A percentile compares a stretch with the other conserved stretches of the same genome.
phyloP scores from a whole-genome alignment of 129 eudicot genomes.

The Chrysanthemum lavandulifolium region DNA sequence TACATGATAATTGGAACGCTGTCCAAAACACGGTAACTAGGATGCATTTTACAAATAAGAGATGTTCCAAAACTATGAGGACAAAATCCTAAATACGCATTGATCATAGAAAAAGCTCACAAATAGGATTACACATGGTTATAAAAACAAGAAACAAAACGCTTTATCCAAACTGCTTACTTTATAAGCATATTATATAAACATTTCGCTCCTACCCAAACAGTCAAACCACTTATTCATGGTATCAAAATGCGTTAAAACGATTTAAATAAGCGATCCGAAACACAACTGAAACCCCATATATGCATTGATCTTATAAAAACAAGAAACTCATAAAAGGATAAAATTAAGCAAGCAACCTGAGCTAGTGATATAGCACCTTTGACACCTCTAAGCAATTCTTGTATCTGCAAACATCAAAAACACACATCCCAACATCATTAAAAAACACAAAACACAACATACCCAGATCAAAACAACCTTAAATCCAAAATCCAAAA shows the following conservation, averaged over 20 bases:
- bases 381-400: constrained; percentile 66
- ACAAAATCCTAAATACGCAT: background rate
- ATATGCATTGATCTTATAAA: constrained; percentile 24
- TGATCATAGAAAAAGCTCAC: constrained; percentile 20
- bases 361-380: constrained; percentile 89
- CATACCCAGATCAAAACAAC: constrained; percentile 26
- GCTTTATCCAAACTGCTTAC: too few species aligned
- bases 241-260: too few species aligned
- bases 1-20: too few species aligned
- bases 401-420: constrained; percentile 69
- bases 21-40: too few species aligned
- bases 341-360: constrained; percentile 68
- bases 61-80: constrained; percentile 10
- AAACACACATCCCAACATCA: constrained; percentile 16
- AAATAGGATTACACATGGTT: background rate
- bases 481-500: constrained; percentile 17
- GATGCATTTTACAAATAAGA: constrained; percentile 1
- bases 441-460: constrained; percentile 4
- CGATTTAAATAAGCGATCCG: too few species aligned
- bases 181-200: too few species aligned
- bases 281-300: background rate
- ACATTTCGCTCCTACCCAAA: too few species aligned
- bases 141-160: too few species aligned
- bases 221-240: too few species aligned
- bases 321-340: constrained; percentile 20